Evolutionary conservation across 306 rosid genomes (phyloP).

Genomic region (Sicyos baderoa): DNA sequence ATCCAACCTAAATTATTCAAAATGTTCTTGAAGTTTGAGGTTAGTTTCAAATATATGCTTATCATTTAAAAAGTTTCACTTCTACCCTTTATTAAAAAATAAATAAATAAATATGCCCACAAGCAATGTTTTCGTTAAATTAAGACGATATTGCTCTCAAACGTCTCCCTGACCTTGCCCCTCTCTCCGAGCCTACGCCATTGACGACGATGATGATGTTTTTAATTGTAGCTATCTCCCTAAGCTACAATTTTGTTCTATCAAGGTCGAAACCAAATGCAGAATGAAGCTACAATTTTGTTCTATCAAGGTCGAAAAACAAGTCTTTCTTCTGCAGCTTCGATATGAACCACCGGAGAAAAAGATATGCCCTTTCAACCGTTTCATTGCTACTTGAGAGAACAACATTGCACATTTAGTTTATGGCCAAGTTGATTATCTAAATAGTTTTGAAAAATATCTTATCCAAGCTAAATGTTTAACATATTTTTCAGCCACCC

Average conservation of each 20-base stretch:
- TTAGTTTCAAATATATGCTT: background rate
- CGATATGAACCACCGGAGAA: too few species aligned
- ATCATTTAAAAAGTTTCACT: background rate
- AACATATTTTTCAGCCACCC: background rate
- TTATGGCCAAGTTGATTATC: background rate
- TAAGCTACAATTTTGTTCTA: too few species aligned
- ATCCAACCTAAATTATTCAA: background rate
- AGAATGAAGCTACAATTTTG: too few species aligned
- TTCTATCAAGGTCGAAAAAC: too few species aligned
- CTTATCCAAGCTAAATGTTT: background rate
- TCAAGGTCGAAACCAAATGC: too few species aligned
- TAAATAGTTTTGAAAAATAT: background rate
- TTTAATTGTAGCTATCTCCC: too few species aligned
- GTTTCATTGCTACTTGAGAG: background rate
- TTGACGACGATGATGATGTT: too few species aligned
- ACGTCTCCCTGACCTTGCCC: too few species aligned
- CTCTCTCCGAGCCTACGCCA: too few species aligned
- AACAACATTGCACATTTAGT: background rate
- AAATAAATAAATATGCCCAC: background rate
- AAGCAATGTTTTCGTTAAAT: background rate
- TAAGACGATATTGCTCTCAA: background rate
- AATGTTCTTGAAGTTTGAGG: background rate
- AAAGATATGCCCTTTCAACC: too few species aligned
- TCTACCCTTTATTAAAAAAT: background rate
- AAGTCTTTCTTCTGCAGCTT: too few species aligned